Percentiles rank a stretch among this genome's conserved stretches.
Evolutionary conservation across 1,284 basidiomycete species (phyloP).

Genomic region (Ustilago trichophora): DNA sequence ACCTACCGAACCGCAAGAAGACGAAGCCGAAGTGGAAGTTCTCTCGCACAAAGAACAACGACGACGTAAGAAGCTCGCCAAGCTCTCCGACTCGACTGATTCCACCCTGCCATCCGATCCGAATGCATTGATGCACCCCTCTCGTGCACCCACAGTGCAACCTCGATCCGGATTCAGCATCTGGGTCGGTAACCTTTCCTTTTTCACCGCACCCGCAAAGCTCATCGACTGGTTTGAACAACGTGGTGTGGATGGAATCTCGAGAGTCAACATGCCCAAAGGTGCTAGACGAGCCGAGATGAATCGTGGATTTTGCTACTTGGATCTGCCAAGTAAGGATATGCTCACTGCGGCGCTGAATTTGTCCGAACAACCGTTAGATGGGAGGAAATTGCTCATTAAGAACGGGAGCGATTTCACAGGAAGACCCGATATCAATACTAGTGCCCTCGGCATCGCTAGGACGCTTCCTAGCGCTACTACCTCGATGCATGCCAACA

Average conservation of each 20-base stretch:
- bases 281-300: conserved; percentile 67
- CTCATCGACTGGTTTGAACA: conserved; percentile 58
- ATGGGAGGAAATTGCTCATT: conserved; percentile 88
- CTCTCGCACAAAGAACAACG: conserved; percentile 62
- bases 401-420: conserved; percentile 77
- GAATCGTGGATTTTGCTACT: conserved; percentile 86
- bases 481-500: background rate
- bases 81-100: conserved; percentile 8
- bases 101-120: conserved; percentile 17
- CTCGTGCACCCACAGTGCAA: conserved; percentile 3
- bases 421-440: conserved; percentile 65
- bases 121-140: conserved; percentile 26
- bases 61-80: conserved; percentile 46
- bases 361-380: conserved; percentile 80
- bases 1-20: conserved; percentile 11
- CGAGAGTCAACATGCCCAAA: conserved; percentile 71
- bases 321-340: conserved; percentile 85
- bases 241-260: conserved; percentile 66
- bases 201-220: conserved; percentile 51
- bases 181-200: conserved; percentile 65
- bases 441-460: conserved; percentile 31
- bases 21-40: conserved; percentile 45
- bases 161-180: conserved; percentile 73
- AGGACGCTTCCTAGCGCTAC: conserved; percentile 13
- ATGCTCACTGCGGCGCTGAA: conserved; percentile 79